Conservation (phyloP, 305 asterid genomes). For the Euphrasia arctica region DNA sequence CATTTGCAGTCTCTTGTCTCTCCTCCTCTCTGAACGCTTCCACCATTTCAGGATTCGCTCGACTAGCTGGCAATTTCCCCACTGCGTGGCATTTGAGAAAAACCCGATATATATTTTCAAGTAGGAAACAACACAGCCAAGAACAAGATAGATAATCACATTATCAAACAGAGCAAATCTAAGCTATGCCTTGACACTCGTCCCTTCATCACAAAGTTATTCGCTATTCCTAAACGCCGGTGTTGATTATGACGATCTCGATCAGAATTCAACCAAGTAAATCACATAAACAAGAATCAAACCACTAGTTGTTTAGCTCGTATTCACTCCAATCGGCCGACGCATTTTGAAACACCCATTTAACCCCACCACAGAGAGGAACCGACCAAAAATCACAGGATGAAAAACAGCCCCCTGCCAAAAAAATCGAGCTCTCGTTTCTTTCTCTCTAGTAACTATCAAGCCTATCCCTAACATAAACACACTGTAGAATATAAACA, state of each 20-base stretch:
- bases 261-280: background rate
- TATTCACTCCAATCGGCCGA: too few species aligned
- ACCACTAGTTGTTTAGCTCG: too few species aligned
- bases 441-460: too few species aligned
- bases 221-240: background rate
- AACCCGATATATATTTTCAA: conserved; percentile 1
- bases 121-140: background rate
- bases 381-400: background rate
- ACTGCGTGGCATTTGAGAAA: conserved; percentile 45
- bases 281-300: background rate
- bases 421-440: background rate
- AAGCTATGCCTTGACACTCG: background rate
- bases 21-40: conserved; percentile 57
- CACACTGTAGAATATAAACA: background rate
- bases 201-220: background rate
- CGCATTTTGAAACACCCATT: background rate
- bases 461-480: background rate
- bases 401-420: background rate
- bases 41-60: conserved; percentile 60
- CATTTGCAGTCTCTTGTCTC: conserved; percentile 46
- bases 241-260: background rate
- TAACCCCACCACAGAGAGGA: background rate
- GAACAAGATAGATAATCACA: background rate
- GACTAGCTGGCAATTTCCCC: conserved; percentile 75
- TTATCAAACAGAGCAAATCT: background rate